Conservation (phyloP, 208 protist genomes). For the Crithidia bombi region DNA sequence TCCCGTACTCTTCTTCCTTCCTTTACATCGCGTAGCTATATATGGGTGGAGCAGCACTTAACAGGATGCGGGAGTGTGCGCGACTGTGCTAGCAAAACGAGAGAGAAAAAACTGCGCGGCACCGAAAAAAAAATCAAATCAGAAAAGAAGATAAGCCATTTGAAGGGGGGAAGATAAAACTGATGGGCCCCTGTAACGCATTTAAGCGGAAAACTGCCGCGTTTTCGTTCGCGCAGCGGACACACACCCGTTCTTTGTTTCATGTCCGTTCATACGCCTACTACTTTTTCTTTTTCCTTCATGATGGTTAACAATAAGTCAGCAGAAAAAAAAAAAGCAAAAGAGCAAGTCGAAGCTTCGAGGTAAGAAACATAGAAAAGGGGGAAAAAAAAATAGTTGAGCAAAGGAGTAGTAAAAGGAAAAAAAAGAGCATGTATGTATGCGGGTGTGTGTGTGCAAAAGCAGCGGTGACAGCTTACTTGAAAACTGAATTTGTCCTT, state of each 20-base stretch:
- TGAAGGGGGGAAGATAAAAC: background rate
- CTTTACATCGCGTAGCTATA: no score
- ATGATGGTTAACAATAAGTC: background rate
- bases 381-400: background rate
- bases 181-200: constrained; percentile 4
- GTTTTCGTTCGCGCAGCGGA: constrained; percentile 8
- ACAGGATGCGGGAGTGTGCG: background rate
- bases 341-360: background rate
- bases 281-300: constrained; percentile 6
- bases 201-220: constrained; percentile 6
- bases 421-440: background rate
- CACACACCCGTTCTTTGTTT: background rate
- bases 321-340: constrained; percentile 8
- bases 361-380: constrained; percentile 4
- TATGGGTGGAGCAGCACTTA: no score
- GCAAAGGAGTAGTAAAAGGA: background rate
- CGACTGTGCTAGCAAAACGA: no score
- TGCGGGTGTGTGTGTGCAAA: no score
- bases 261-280: no score
- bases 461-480: no score
- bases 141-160: background rate
- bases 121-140: background rate
- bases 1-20: no score
- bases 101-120: constrained; percentile 12
- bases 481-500: no score